Evolutionary conservation across 2,329 filamentous ascomycete species (phyloP).

Genomic region (Penicillium decumbens): DNA sequence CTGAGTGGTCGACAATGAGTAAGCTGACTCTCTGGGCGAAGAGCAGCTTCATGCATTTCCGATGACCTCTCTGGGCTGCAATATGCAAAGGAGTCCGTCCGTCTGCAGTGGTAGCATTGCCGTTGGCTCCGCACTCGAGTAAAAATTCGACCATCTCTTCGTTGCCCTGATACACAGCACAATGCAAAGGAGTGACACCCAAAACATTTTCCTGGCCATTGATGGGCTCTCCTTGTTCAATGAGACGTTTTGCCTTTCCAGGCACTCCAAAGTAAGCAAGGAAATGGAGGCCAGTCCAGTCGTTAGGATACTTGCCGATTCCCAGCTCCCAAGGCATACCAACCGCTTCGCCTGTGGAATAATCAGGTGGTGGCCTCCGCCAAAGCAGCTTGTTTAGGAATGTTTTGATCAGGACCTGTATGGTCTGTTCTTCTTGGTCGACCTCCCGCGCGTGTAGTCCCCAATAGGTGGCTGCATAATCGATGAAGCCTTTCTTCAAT

Average conservation of each 20-base stretch:
- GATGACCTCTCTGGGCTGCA: conserved; percentile 24
- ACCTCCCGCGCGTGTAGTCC: conserved; percentile 28
- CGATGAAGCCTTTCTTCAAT: conserved; percentile 12
- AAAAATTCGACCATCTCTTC: conserved; percentile 30
- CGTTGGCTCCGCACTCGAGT: conserved; percentile 24
- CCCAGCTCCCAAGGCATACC: conserved; percentile 22
- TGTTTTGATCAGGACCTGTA: conserved; percentile 28
- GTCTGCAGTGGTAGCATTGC: conserved; percentile 22
- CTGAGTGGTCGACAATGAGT: conserved; percentile 17
- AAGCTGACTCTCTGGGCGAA: conserved; percentile 16
- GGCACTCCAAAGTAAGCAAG: conserved; percentile 29
- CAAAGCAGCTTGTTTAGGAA: conserved; percentile 34
- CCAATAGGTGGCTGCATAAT: conserved; percentile 31
- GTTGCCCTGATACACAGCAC: conserved; percentile 29
- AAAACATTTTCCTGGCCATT: conserved; percentile 25
- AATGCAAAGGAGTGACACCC: conserved; percentile 28
- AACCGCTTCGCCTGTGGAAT: neutral
- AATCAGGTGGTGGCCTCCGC: conserved; percentile 25
- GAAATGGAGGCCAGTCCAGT: conserved; percentile 30
- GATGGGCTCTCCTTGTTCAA: conserved; percentile 25
- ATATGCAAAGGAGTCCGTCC: conserved; percentile 33
- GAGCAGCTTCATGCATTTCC: conserved; percentile 26
- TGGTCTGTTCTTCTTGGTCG: conserved; percentile 28
- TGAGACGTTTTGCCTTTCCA: conserved; percentile 22
- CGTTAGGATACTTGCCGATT: conserved; percentile 24